Conservation (phyloP, 148 eudicot species). For the Rhododendron molle region DNA sequence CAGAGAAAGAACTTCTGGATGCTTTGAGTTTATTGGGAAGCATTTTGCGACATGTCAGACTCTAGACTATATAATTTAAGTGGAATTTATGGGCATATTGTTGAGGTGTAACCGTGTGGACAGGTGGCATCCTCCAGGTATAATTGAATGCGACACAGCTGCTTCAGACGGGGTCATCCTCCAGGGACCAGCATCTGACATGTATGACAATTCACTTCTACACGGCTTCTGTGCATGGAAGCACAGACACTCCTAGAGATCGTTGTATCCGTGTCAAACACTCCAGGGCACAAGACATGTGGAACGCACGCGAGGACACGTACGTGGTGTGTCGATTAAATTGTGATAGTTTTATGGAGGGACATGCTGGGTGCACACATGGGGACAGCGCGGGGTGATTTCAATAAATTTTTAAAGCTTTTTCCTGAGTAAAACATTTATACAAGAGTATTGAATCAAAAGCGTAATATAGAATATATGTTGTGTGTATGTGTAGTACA, state of each 20-base stretch:
- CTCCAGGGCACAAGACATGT: neutral
- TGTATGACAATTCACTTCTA: neutral
- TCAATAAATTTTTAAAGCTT: neutral
- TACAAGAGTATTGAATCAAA: too few relatives aligned
- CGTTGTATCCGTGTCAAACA: neutral
- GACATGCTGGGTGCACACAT: neutral
- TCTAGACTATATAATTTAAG: neutral
- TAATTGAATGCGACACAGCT: neutral
- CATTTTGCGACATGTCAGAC: neutral
- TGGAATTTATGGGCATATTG: neutral
- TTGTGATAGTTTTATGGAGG: neutral
- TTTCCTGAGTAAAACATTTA: neutral
- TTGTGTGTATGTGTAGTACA: neutral
- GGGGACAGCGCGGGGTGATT: neutral
- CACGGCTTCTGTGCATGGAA: neutral
- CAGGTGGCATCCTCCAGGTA: neutral
- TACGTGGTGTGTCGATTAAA: neutral
- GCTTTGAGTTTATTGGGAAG: neutral
- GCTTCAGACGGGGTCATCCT: neutral
- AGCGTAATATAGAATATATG: too few relatives aligned
- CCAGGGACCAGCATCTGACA: neutral
- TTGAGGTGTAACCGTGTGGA: neutral
- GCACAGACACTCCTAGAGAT: neutral
- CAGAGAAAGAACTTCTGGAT: neutral
- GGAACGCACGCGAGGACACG: neutral